Evolutionary conservation across 129 eudicot species (phyloP), one percentile per base, ranked within the genome.

Genomic region (Dittrichia graveolens): DNA sequence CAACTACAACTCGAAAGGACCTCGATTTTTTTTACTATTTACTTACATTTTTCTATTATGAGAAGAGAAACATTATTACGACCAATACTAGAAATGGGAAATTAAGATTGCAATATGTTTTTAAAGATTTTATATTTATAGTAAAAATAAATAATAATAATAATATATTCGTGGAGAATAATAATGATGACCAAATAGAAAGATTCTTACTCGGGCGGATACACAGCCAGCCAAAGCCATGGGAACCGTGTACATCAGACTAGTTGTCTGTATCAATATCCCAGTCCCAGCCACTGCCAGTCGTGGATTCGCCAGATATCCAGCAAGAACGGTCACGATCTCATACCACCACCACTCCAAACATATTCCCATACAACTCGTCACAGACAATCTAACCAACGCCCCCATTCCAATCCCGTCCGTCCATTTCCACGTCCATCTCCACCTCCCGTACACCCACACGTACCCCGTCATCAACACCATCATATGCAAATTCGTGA

Each of bases 301-400:
- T 60, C 83, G 85, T 3, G 99, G 97, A 80, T 88, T 74, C 0
- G 84, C 82, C 84, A 95, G 74, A 52, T 90, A 88, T 11, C 99
- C 99, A 0, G 97, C 87, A 63, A 90, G 80, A 35, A 95, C 94
- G 18, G 94, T 91, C 83, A 95, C 94, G 46, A 95, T 95, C 77
- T 95, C 99, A 54, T 95, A 95, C 97, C 99, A 95, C 99, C 99
- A 95, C 99, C 99, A 95, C 75, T 95, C 99, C 68, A 95, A 62
- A 70, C 99, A 95, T 40, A 91, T 88, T 53, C 91, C 94, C 47
- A 83, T 56, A 68, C 99, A 95, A 50, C 99, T 90, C 54, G 96
- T 96, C 61, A 86, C 86, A 10, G 96, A 88, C 70, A 95, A 60
- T 52, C 78, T 72, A 66, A 88, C 61, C 67, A 95, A 45, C 31